Percentiles rank a stretch among this genome's conserved stretches.
These are phyloP conservation scores for Alternaria gaisen DNA, from an alignment of 2,329 filamentous ascomycete genomes.

Conservation along the genomic window DNA sequence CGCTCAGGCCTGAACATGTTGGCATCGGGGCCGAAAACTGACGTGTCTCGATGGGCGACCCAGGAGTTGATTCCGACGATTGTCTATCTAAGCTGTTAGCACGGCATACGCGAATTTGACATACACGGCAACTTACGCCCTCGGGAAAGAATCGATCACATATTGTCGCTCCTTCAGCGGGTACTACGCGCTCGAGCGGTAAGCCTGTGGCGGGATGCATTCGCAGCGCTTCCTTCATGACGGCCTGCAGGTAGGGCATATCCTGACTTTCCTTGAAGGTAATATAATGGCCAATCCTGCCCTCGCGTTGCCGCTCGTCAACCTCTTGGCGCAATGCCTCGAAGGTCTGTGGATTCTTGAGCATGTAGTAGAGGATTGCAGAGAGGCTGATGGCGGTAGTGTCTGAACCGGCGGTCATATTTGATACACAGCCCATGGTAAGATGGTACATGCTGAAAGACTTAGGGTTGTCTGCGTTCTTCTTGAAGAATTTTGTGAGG, in stretches of 20 bases:
- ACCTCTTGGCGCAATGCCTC: conserved; percentile 26
- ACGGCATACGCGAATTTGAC: background rate
- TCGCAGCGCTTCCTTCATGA: conserved; percentile 38
- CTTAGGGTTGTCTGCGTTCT: conserved; percentile 32
- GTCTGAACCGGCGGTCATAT: conserved; percentile 55
- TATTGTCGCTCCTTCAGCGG: conserved; percentile 25
- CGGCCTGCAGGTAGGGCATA: conserved; percentile 43
- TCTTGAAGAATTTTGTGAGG: conserved; percentile 25
- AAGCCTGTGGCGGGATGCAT: conserved; percentile 37
- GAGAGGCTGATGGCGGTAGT: conserved; percentile 55
- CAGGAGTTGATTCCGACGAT: conserved; percentile 34
- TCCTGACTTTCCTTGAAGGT: conserved; percentile 34
- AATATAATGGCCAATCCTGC: conserved; percentile 8
- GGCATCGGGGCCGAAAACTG: conserved; percentile 28
- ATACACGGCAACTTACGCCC: conserved; percentile 16
- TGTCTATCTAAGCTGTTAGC: conserved; percentile 14
- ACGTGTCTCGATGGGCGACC: conserved; percentile 28
- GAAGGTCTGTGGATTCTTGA: conserved; percentile 22
- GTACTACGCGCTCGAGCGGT: conserved; percentile 33
- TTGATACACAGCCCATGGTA: conserved; percentile 47
- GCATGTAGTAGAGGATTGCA: conserved; percentile 33
- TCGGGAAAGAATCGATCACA: conserved; percentile 26
- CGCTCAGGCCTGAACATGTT: conserved; percentile 30
- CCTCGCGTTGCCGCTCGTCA: conserved; percentile 8
- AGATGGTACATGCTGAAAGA: conserved; percentile 51